A percentile compares a stretch with the other conserved stretches of the same genome.
Conservation (phyloP, 2,329 filamentous ascomycete species). For the Atkinsonella hypoxylon region DNA sequence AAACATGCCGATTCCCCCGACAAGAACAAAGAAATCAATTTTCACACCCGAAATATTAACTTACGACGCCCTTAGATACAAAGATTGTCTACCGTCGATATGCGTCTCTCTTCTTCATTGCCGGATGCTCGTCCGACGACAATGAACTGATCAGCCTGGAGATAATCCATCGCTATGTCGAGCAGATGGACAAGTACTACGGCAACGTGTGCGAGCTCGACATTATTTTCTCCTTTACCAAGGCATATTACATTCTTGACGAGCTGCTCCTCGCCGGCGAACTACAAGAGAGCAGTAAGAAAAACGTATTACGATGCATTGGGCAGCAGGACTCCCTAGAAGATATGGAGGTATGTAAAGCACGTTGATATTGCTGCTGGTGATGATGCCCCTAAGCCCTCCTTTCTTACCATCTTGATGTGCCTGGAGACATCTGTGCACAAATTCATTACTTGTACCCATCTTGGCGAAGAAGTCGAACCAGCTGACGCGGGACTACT, state of each 20-base stretch:
- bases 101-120: conserved; percentile 98
- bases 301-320: conserved; percentile 93
- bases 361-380: conserved; percentile 9
- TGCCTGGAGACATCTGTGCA: neutral
- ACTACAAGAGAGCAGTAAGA: conserved; percentile 98
- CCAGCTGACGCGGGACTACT: conserved; percentile 19
- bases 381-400: neutral
- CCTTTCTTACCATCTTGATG: neutral
- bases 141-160: conserved; percentile 98
- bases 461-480: conserved; percentile 8
- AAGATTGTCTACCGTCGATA: conserved; percentile 99
- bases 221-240: conserved; percentile 99
- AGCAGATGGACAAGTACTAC: conserved; percentile 99
- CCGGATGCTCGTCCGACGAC: conserved; percentile 90
- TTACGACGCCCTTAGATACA: conserved; percentile 50
- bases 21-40: neutral
- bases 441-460: neutral
- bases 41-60: neutral
- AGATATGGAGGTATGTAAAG: conserved; percentile 88
- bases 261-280: conserved; percentile 91
- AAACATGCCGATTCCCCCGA: neutral
- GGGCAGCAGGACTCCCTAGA: conserved; percentile 95
- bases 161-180: conserved; percentile 97
- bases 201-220: conserved; percentile 99
- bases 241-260: conserved; percentile 98